phyloP scores from a whole-genome alignment of 225 moss, liverwort and hornwort genomes.

The Takakia lepidozioides region DNA sequence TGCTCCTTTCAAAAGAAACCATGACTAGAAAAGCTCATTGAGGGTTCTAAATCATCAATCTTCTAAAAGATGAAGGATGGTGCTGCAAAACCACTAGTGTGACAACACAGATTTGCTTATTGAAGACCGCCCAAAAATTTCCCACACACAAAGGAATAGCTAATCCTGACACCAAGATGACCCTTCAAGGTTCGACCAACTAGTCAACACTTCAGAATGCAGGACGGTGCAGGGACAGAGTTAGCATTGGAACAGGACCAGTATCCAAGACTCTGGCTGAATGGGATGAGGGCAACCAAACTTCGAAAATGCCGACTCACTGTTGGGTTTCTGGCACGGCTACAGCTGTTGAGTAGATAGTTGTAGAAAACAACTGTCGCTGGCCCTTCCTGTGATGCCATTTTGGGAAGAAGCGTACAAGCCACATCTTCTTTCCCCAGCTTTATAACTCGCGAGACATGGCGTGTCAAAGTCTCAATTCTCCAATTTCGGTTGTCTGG shows the following conservation, averaged over 20 bases:
- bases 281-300: no score
- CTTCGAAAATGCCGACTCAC: no score
- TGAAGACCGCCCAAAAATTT: no score
- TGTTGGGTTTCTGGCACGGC: conserved; percentile 60
- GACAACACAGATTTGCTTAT: no score
- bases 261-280: no score
- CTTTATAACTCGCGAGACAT: conserved; percentile 60
- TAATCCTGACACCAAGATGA: no score
- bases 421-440: conserved; percentile 62
- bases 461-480: conserved; percentile 34
- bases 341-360: conserved; percentile 86
- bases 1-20: no score
- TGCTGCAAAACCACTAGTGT: not conserved
- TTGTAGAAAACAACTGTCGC: conserved; percentile 70
- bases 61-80: not conserved
- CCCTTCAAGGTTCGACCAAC: no score
- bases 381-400: conserved; percentile 57
- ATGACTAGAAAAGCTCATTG: not conserved
- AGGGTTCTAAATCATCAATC: not conserved
- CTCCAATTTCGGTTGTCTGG: conserved; percentile 1
- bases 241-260: no score
- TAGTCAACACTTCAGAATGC: no score
- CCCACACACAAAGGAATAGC: not conserved
- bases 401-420: conserved; percentile 34
- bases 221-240: no score